Conservation (phyloP, 495 filamentous ascomycete species). For the Aspergillus steynii region DNA sequence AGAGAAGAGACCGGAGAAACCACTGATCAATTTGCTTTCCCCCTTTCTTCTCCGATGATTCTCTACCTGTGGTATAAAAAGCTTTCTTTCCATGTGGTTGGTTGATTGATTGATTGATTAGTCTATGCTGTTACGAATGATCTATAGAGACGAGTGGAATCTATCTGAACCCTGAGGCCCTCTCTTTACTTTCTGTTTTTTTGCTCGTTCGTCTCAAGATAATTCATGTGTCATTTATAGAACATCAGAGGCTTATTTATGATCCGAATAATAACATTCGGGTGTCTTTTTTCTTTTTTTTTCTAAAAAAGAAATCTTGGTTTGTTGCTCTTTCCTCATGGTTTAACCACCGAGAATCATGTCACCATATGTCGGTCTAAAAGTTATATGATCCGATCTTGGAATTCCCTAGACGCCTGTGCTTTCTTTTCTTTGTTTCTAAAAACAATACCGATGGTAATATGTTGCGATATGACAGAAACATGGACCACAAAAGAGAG, state of each 20-base stretch:
- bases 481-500: neutral
- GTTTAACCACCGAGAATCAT: no score
- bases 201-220: neutral
- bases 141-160: slow-evolving; percentile 40
- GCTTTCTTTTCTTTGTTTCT: neutral
- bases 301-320: no score
- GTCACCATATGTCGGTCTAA: no score
- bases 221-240: neutral
- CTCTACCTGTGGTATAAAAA: slow-evolving; percentile 6
- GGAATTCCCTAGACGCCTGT: no score
- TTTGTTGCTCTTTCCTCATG: no score
- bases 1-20: neutral
- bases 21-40: slow-evolving; percentile 7
- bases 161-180: slow-evolving; percentile 27
- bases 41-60: slow-evolving; percentile 4
- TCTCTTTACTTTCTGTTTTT: slow-evolving; percentile 12
- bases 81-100: slow-evolving; percentile 21
- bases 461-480: neutral
- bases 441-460: neutral
- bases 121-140: slow-evolving; percentile 52
- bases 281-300: no score
- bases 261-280: no score
- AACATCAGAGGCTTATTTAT: no score
- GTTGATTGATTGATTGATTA: slow-evolving; percentile 17
- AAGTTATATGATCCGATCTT: no score